phyloP scores from a whole-genome alignment of 1,139 yeast genomes.

The Taphrina sp. region DNA sequence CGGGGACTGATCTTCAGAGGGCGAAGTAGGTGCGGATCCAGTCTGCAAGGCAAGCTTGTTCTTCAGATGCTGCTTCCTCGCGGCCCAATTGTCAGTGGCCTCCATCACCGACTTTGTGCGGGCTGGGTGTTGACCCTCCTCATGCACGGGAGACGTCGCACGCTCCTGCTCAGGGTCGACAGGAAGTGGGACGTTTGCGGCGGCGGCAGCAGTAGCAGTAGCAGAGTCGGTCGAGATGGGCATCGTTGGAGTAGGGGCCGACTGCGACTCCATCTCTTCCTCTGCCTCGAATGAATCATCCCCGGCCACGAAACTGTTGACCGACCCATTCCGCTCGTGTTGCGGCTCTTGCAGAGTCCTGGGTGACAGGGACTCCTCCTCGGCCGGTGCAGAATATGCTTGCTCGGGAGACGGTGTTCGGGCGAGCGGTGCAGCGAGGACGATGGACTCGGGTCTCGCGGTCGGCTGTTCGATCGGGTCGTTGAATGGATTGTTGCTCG shows the following conservation, averaged over 20 bases:
- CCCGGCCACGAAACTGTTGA: conserved; percentile 24
- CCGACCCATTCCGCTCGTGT: conserved; percentile 1
- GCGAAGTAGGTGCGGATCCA: conserved; percentile 13
- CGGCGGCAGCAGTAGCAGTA: not conserved
- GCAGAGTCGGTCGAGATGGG: not conserved
- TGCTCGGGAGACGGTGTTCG: not conserved
- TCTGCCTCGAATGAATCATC: conserved; percentile 27
- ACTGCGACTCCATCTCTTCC: not conserved
- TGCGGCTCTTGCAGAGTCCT: not conserved
- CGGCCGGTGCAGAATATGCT: conserved; percentile 4
- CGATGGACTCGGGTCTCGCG: too few species aligned
- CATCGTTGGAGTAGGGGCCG: not conserved
- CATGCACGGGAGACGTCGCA: not conserved
- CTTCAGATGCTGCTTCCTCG: conserved; percentile 27
- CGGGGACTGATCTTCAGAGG: conserved; percentile 15
- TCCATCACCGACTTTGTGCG: conserved; percentile 23
- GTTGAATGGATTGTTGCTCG: conserved; percentile 14
- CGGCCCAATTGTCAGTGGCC: conserved; percentile 29
- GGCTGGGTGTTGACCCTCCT: not conserved
- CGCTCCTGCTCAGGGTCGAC: not conserved
- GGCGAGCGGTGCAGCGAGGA: too few species aligned
- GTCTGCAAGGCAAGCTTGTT: conserved; percentile 23
- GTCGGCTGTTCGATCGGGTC: too few species aligned
- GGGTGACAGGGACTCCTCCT: conserved; percentile 5
- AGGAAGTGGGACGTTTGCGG: too few species aligned